Evolutionary conservation across 805 yeast species (phyloP).

Genomic region (Torulaspora maleeae): DNA sequence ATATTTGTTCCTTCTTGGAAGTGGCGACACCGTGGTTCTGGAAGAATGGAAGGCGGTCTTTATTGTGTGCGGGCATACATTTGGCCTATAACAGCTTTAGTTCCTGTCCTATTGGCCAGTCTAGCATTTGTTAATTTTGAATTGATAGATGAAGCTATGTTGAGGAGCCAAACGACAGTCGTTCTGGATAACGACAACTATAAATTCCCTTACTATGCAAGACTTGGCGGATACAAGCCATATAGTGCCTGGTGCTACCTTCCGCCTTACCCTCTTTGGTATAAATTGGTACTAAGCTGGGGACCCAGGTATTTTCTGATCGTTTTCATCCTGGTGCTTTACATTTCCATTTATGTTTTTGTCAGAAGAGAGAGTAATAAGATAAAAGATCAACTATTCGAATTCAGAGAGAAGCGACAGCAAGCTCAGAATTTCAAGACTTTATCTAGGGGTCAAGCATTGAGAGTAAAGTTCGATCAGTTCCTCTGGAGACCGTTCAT

Average conservation of each 20-base stretch:
- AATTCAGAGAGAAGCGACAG: conserved; percentile 19
- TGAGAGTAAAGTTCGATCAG: background rate
- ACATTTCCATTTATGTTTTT: conserved; percentile 65
- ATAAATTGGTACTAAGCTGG: conserved; percentile 71
- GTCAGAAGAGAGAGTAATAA: conserved; percentile 58
- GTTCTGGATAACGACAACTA: conserved; percentile 26
- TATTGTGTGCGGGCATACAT: conserved; percentile 53
- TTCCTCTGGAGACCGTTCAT: conserved; percentile 10
- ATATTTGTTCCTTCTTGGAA: conserved; percentile 60
- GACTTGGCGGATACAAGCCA: conserved; percentile 51
- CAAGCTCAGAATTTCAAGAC: conserved; percentile 4
- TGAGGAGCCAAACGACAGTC: conserved; percentile 20
- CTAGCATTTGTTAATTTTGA: conserved; percentile 55
- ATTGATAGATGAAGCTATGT: conserved; percentile 13
- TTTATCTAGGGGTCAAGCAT: conserved; percentile 2
- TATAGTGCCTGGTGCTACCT: conserved; percentile 74
- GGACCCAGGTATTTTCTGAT: conserved; percentile 70
- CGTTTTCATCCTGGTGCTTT: conserved; percentile 56
- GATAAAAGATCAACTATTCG: conserved; percentile 40
- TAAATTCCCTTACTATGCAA: conserved; percentile 23
- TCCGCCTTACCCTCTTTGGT: conserved; percentile 70
- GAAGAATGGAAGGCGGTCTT: conserved; percentile 68
- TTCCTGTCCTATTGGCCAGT: conserved; percentile 66
- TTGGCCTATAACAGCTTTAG: conserved; percentile 50
- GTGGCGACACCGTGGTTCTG: conserved; percentile 37